A percentile compares a stretch with the other conserved stretches of the same genome.
Conservation (phyloP, 192 early-diverging fungal genomes). For the Jimgerdemannia flammicorona region DNA sequence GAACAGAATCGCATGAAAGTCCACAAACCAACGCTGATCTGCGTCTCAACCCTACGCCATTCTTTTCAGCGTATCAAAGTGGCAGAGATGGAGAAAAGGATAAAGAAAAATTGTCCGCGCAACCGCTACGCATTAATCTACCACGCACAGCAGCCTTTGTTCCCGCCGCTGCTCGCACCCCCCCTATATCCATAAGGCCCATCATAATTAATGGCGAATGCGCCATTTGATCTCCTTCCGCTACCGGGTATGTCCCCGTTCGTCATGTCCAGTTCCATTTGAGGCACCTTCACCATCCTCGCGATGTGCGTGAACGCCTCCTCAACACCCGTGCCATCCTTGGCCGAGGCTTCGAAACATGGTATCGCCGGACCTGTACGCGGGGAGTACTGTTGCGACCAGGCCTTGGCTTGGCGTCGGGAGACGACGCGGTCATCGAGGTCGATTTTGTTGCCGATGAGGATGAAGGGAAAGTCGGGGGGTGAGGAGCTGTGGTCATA, state of each 20-base stretch:
- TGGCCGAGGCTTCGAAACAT: conserved; percentile 97
- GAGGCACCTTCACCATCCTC: conserved; percentile 48
- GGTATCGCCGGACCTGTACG: conserved; percentile 85
- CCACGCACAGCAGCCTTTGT: not conserved
- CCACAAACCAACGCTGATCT: too few species aligned
- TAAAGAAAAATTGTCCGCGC: not conserved
- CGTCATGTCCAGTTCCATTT: conserved; percentile 49
- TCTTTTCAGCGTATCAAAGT: not conserved
- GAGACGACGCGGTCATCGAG: conserved; percentile 83
- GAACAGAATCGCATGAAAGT: too few species aligned
- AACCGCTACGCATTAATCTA: not conserved
- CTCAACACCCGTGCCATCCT: conserved; percentile 94
- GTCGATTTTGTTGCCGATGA: conserved; percentile 98
- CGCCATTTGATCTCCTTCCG: not conserved
- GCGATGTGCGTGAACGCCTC: conserved; percentile 92
- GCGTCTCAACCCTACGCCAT: too few species aligned
- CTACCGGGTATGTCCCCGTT: conserved; percentile 5
- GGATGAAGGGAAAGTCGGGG: conserved; percentile 93
- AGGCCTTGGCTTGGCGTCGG: conserved; percentile 52
- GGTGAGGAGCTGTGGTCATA: conserved; percentile 56
- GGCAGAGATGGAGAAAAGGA: not conserved
- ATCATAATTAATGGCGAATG: not conserved
- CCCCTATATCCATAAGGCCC: not conserved
- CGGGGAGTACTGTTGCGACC: conserved; percentile 68
- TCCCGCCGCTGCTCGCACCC: not conserved